Conservation (phyloP, 108 stramenopile species). For the Schizochytrium sp. region DNA sequence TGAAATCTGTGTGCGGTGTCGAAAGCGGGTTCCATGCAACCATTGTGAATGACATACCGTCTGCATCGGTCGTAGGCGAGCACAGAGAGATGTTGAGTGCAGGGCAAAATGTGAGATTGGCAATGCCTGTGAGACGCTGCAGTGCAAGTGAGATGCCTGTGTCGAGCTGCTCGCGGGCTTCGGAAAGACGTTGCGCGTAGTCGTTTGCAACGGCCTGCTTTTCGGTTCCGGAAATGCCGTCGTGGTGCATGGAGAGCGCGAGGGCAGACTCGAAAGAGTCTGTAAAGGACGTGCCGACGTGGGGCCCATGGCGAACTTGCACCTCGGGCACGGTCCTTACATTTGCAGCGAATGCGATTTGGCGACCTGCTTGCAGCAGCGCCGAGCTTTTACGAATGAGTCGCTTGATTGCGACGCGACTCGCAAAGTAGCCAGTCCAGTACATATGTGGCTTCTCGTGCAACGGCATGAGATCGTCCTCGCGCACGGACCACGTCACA, state of each 20-base stretch:
- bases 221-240: conserved; percentile 73
- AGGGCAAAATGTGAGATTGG: conserved; percentile 33
- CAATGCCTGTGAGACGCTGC: neutral
- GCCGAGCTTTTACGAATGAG: conserved; percentile 66
- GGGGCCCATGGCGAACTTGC: neutral
- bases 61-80: conserved; percentile 21
- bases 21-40: conserved; percentile 76
- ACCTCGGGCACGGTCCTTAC: neutral
- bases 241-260: conserved; percentile 79
- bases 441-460: conserved; percentile 72
- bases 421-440: conserved; percentile 91
- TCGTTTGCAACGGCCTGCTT: conserved; percentile 83
- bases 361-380: conserved; percentile 62
- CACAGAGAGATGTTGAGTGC: conserved; percentile 75
- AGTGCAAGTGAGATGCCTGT: conserved; percentile 19
- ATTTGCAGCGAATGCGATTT: conserved; percentile 43
- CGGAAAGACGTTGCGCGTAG: conserved; percentile 62
- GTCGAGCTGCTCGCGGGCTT: neutral
- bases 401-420: conserved; percentile 70
- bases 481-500: conserved; percentile 34
- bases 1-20: conserved; percentile 26
- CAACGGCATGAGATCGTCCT: conserved; percentile 87
- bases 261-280: conserved; percentile 63
- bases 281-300: neutral
- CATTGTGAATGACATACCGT: conserved; percentile 42